phyloP scores from a whole-genome alignment of 768 basidiomycete species.

The Pleurotus eryngii region DNA sequence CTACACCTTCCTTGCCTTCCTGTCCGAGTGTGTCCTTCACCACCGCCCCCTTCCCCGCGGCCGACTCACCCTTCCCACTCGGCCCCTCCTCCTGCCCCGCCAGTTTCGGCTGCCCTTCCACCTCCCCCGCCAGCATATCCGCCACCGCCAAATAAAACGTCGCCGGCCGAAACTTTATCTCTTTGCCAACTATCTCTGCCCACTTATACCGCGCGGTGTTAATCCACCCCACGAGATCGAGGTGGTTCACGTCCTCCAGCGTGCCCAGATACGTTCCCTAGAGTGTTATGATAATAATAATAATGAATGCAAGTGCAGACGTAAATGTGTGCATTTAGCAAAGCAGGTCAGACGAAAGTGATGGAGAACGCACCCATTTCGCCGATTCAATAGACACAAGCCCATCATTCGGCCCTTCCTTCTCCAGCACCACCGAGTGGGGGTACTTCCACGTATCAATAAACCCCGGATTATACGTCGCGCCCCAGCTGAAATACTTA shows the following conservation, averaged over 20 bases:
- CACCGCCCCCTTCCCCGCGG: conserved; percentile 12
- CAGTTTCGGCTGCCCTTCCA: conserved; percentile 50
- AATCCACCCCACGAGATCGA: conserved; percentile 93
- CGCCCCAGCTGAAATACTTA: conserved; percentile 95
- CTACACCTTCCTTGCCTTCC: not conserved
- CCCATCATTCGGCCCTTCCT: conserved; percentile 94
- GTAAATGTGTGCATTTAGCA: too few relatives aligned
- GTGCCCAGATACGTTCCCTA: conserved; percentile 91
- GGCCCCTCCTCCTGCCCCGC: not conserved
- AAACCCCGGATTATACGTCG: conserved; percentile 81
- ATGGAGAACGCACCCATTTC: conserved; percentile 58
- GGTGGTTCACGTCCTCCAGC: conserved; percentile 83
- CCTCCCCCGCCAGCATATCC: conserved; percentile 73
- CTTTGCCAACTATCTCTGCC: conserved; percentile 83
- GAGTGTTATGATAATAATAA: not conserved
- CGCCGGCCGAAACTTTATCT: conserved; percentile 88
- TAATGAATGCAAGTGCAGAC: too few relatives aligned
- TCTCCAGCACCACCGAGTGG: conserved; percentile 75
- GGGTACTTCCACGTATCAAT: conserved; percentile 89
- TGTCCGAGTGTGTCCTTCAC: conserved; percentile 10
- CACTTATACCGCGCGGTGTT: conserved; percentile 86
- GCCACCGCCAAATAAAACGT: conserved; percentile 87
- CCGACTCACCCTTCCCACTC: not conserved
- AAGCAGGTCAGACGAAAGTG: too few relatives aligned
- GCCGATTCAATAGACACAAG: conserved; percentile 86